These are phyloP conservation scores for Schizophyllum amplum DNA, from an alignment of 1,284 basidiomycete species.

Conservation along the genomic window DNA sequence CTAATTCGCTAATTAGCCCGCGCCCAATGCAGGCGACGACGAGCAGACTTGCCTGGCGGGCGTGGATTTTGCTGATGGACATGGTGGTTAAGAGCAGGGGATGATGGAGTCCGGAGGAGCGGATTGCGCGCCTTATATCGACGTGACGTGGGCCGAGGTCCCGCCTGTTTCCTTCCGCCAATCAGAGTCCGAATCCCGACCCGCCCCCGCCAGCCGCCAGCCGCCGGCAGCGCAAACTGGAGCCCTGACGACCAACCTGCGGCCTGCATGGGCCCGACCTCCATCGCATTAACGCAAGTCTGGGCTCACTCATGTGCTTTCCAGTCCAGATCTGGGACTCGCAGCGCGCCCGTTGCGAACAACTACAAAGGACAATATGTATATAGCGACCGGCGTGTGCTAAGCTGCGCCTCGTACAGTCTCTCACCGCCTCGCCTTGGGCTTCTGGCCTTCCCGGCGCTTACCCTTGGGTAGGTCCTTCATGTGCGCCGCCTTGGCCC, in stretches of 20 bases:
- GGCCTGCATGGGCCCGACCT: not conserved
- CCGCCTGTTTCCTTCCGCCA: not conserved
- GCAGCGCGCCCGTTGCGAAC: not conserved
- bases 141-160: not conserved
- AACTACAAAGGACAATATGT: not conserved
- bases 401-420: not conserved
- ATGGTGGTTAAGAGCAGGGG: conserved; percentile 42
- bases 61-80: conserved; percentile 83
- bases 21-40: conserved; percentile 3
- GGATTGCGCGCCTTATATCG: not conserved
- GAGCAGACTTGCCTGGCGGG: conserved; percentile 68
- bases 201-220: too few species aligned
- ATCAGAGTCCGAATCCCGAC: not conserved
- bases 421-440: conserved; percentile 7
- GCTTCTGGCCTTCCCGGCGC: conserved; percentile 28
- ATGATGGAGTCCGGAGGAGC: conserved; percentile 15
- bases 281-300: not conserved
- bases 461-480: conserved; percentile 44
- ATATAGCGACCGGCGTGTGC: not conserved
- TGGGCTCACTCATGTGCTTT: not conserved
- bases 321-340: not conserved
- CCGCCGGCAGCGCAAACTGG: not conserved
- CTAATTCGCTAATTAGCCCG: conserved; percentile 31
- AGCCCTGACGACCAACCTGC: too few species aligned
- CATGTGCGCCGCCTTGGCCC: conserved; percentile 51